Evolutionary conservation across 495 filamentous ascomycete genomes (phyloP), one percentile per base, ranked within the genome.

Genomic region (Mycothermus thermophilus): DNA sequence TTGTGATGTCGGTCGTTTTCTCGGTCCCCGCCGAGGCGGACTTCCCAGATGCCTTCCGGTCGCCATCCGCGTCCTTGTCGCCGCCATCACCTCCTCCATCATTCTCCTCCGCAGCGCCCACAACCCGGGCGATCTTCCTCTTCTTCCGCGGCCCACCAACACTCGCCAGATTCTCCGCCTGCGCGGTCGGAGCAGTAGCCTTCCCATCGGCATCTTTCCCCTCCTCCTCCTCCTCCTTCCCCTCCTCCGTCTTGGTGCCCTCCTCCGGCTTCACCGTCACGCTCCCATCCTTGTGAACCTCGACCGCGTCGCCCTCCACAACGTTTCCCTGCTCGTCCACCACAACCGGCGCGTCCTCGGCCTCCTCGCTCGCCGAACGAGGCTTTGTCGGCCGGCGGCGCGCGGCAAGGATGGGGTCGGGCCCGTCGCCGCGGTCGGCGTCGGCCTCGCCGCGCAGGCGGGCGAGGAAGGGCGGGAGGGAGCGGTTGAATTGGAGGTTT

Each of bases 391-490:
- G 47, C 2, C 60, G 52, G 0, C 64, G 50, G 0, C 47, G 51
- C n/a, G 48, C 54, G 0, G 62, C 55, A 27, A 67, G 54, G 42
- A 63, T 56, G 0, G 63, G 60, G 35, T 69, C 61, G 5, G 60
- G 60, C 0, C 42, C 38, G 41, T 51, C 51, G 14, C 38, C 37
- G 0, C 42, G 37, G 41, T 51, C 51, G 14, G 40, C 37, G 11
- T 50, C 48, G 30, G 37, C 42, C 17, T 65, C 53, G n/a, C 62
- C 62, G 33, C 53, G 63, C 8, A 73, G 59, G 5, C 58, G 57
- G 21, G 63, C 63, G 24, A 73, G 66, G 46, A 73, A 73, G 18
- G 69, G 69, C 8, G 69, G 69, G 13, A 70, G 64, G 8, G 55
- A 44, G 14, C 37, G 41, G 38, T 58, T 54, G 60, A 71, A 73